These are phyloP conservation scores for Lineolata rhizophorae DNA, from an alignment of 495 filamentous ascomycete species.

Conservation along the genomic window DNA sequence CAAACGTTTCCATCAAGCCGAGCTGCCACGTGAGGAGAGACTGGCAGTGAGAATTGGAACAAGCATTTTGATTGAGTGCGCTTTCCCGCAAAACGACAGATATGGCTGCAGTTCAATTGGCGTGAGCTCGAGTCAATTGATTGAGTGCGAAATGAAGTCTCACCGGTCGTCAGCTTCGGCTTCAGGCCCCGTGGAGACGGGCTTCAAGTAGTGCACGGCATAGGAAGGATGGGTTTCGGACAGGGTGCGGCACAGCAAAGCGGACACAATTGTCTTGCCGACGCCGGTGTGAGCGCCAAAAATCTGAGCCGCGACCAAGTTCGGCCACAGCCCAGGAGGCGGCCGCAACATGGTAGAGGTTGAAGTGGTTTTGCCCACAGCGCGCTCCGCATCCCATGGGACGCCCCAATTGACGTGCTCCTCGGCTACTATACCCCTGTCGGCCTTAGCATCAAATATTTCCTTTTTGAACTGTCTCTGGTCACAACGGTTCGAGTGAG, in stretches of 20 bases:
- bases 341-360: not conserved
- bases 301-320: constrained; percentile 40
- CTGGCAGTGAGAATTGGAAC: constrained; percentile 44
- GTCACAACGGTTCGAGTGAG: too few species aligned
- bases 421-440: too few species aligned
- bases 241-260: constrained; percentile 39
- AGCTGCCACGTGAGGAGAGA: constrained; percentile 56
- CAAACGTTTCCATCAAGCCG: constrained; percentile 4
- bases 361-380: not conserved
- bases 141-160: constrained; percentile 5
- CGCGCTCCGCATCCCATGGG: not conserved
- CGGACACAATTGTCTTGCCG: constrained; percentile 57
- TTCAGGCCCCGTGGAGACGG: constrained; percentile 47
- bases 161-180: constrained; percentile 47
- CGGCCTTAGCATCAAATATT: not conserved
- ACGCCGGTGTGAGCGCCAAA: constrained; percentile 67
- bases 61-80: too few species aligned
- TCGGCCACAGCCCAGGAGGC: constrained; percentile 29
- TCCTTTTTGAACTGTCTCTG: not conserved
- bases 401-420: too few species aligned
- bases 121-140: too few species aligned
- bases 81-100: constrained; percentile 30
- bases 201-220: constrained; percentile 43
- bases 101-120: constrained; percentile 34
- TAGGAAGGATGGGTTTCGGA: constrained; percentile 18